Evolutionary conservation across 192 early-diverging fungal species (phyloP), one percentile per base, ranked within the genome.

Genomic region (Podila epicladia): DNA sequence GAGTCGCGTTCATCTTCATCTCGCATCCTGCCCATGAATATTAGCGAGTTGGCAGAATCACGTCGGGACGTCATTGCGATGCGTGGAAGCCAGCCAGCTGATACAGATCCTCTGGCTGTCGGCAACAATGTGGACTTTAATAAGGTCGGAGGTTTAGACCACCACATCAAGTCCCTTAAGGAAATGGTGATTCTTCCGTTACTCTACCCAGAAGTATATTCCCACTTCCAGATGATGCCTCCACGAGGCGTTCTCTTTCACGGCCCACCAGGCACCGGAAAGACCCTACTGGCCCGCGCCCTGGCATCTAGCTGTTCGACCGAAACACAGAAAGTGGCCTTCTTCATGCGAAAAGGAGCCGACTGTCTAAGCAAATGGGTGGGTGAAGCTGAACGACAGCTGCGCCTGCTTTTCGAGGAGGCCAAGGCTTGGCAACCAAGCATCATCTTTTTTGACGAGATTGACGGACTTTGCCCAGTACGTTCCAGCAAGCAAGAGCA

Each of bases 401-500:
- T 94, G 29, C 73, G 87, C 29, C 60, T 90, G 38, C 70, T 94
- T 9, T 94, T 94, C 73, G 92, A 93, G 32, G 84, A 93, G 58
- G 93, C 93, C 20, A 86, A 87, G 64, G 85, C 87, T 4, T 89
- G 82, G 75, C 90, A 94, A 62, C 93, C 92, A 0, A 80, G 82
- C 35, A 92, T 94, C 62, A 94, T 94, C 19, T 94, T 94, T 70
- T 94, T 94, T 77, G 93, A 94, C 69, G 93, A 94, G 77, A 93
- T 94, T 73, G 93, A 94, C 62, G 93, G 93, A 13, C 82, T 93
- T 26, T 91, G 90, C 31, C 92, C 92, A 15, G 91, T 91, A 9
- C 82, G 91, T 19, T 83, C 84, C 1, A 85, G 84, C 37, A 93
- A 91, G 63, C 89, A 89, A 65, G 91, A 93, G 51, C 91, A 93